phyloP scores from a whole-genome alignment of 352 stramenopile genomes.

The Pythium dissotocum region DNA sequence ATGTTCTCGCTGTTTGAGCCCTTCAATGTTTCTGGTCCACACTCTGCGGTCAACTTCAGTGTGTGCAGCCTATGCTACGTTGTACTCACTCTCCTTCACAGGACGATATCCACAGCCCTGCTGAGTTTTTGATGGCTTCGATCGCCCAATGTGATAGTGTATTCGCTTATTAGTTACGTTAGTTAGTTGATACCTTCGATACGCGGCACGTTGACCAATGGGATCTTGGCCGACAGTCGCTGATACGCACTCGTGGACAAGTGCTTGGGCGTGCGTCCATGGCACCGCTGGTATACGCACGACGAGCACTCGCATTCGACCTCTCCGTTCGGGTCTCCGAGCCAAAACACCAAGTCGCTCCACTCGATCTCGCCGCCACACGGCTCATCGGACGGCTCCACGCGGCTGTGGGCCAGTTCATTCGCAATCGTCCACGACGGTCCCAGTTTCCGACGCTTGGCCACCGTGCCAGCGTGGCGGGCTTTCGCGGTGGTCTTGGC shows the following conservation, averaged over 20 bases:
- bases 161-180: no score
- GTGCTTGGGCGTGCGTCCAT: neutral
- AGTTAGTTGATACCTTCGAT: conserved; percentile 70
- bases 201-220: conserved; percentile 51
- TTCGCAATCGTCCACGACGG: neutral
- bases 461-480: no score
- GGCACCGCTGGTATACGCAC: neutral
- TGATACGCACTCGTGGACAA: neutral
- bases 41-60: no score
- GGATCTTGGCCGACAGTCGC: conserved; percentile 35
- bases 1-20: no score
- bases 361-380: conserved; percentile 23
- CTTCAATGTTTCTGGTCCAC: no score
- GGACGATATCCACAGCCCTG: no score
- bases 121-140: no score
- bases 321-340: conserved; percentile 12
- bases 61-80: no score
- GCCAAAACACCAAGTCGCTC: conserved; percentile 26
- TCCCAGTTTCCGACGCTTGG: neutral
- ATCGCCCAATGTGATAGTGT: no score
- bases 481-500: no score
- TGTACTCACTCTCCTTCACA: no score
- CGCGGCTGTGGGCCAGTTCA: neutral
- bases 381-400: conserved; percentile 20
- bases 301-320: conserved; percentile 17